Percentiles rank a stretch among this genome's conserved stretches.
Conservation (phyloP, 2,329 filamentous ascomycete species). For the Aureobasidium vineae region DNA sequence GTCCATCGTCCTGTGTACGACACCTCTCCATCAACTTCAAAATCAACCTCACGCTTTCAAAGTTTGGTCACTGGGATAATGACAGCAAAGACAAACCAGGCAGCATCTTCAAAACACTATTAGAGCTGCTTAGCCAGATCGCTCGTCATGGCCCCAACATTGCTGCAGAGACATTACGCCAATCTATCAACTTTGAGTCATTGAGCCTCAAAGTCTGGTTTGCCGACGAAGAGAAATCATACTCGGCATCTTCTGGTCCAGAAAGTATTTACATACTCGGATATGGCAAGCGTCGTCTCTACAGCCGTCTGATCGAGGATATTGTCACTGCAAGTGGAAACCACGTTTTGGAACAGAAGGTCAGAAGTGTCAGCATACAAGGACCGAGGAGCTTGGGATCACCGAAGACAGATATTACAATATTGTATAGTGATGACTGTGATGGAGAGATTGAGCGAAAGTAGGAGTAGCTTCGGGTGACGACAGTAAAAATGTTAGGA, state of each 20-base stretch:
- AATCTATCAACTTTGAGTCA: background rate
- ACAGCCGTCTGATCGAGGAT: background rate
- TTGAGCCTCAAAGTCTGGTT: constrained; percentile 8
- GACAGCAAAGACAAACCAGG: background rate
- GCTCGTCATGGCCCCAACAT: constrained; percentile 10
- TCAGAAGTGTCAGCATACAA: background rate
- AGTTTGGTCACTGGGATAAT: constrained; percentile 17
- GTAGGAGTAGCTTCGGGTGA: background rate
- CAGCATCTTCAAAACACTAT: background rate
- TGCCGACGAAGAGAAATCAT: constrained; percentile 7
- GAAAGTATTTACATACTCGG: constrained; percentile 13
- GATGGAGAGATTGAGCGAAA: background rate
- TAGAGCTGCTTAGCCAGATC: constrained; percentile 1
- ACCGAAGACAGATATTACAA: background rate
- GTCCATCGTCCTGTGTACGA: constrained; percentile 4
- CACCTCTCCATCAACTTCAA: constrained; percentile 9
- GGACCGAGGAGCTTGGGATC: constrained; percentile 9
- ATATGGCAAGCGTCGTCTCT: constrained; percentile 18
- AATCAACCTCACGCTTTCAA: constrained; percentile 1
- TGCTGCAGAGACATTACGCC: background rate
- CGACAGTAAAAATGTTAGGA: too few species aligned
- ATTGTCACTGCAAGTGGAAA: background rate
- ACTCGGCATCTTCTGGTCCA: background rate
- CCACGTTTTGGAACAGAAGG: background rate
- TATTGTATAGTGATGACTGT: background rate